These are phyloP conservation scores for Panus rudis DNA, from an alignment of 768 basidiomycete genomes.

Conservation along the genomic window DNA sequence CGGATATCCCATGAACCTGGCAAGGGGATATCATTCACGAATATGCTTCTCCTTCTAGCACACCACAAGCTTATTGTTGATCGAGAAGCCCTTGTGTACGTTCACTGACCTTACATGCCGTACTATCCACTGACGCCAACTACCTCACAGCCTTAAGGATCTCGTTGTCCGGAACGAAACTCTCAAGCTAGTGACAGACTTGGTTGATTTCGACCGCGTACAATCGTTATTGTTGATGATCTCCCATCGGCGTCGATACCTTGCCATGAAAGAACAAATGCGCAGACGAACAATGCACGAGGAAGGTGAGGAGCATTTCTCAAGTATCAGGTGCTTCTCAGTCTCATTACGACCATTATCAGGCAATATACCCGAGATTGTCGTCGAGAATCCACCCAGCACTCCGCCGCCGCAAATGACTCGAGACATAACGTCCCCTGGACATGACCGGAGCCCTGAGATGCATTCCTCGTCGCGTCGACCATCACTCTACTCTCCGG, in stretches of 20 bases:
- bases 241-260: slow-evolving; percentile 61
- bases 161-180: slow-evolving; percentile 68
- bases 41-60: slow-evolving; percentile 80
- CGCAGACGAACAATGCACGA: slow-evolving; percentile 29
- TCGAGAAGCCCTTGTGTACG: slow-evolving; percentile 81
- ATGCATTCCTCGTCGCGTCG: slow-evolving; percentile 34
- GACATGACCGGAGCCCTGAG: slow-evolving; percentile 16
- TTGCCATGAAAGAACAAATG: slow-evolving; percentile 41
- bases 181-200: slow-evolving; percentile 72
- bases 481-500: slow-evolving; percentile 28
- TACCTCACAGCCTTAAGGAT: slow-evolving; percentile 61
- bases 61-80: slow-evolving; percentile 92
- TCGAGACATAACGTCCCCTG: slow-evolving; percentile 46
- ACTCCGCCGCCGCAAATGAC: slow-evolving; percentile 43
- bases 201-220: slow-evolving; percentile 81
- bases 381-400: slow-evolving; percentile 53
- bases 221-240: slow-evolving; percentile 75
- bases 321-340: not conserved
- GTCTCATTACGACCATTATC: too few relatives aligned
- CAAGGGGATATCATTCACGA: slow-evolving; percentile 83
- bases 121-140: slow-evolving; percentile 10
- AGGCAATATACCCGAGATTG: slow-evolving; percentile 39
- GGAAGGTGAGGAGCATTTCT: slow-evolving; percentile 26
- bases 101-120: slow-evolving; percentile 13
- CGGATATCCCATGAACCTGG: slow-evolving; percentile 61